Evolutionary conservation across 352 stramenopile genomes (phyloP).

Genomic region (Phytophthora hybrid): DNA sequence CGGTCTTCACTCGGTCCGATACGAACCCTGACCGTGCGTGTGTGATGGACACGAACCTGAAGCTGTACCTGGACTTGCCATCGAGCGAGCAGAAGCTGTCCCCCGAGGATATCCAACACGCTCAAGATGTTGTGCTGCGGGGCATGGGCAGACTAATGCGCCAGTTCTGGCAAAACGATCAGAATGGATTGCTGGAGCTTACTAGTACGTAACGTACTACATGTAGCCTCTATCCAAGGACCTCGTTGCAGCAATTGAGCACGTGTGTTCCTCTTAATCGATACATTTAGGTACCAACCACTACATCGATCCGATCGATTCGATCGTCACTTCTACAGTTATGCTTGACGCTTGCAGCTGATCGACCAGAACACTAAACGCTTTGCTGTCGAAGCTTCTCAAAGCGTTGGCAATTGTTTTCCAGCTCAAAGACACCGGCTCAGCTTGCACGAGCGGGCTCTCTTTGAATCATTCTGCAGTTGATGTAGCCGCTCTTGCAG

Average conservation of each 20-base stretch:
- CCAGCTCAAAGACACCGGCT: no score
- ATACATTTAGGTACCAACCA: no score
- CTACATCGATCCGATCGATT: no score
- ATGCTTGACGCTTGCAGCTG: no score
- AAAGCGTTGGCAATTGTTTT: no score
- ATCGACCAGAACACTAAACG: no score
- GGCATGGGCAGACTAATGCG: conserved; percentile 16
- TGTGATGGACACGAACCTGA: conserved; percentile 20
- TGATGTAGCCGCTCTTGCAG: conserved; percentile 18
- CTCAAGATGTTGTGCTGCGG: conserved; percentile 20
- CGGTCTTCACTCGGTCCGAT: conserved; percentile 22
- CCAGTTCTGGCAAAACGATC: conserved; percentile 26
- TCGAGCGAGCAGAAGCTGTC: neutral
- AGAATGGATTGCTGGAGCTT: conserved; percentile 23
- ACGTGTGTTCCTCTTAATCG: no score
- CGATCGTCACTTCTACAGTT: no score
- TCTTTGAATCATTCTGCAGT: neutral
- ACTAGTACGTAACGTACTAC: neutral
- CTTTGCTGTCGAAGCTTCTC: no score
- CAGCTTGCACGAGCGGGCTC: no score
- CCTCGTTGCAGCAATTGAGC: no score
- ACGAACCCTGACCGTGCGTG: neutral
- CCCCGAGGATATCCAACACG: conserved; percentile 13
- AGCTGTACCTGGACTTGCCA: conserved; percentile 22
- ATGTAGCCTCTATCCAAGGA: no score